Evolutionary conservation across 352 stramenopile species (phyloP).

Genomic region (Peronospora belbahrii): DNA sequence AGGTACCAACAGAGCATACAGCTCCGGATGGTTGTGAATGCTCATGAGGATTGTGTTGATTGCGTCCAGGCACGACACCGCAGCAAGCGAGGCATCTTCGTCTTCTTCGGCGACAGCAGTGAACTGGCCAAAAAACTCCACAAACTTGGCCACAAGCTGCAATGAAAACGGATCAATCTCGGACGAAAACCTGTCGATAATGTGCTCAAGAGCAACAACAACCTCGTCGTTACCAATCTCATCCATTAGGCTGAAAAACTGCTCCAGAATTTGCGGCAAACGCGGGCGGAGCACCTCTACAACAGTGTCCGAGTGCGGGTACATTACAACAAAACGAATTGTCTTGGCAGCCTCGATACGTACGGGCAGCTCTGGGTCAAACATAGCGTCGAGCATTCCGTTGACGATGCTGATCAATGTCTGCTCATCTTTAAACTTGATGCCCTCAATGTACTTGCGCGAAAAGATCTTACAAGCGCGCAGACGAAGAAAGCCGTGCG

Average conservation of each 20-base stretch:
- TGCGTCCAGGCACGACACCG: conserved; percentile 82
- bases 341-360: conserved; percentile 93
- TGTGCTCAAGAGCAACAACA: conserved; percentile 89
- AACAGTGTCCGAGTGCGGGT: conserved; percentile 74
- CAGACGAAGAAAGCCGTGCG: conserved; percentile 91
- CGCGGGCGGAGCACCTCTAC: conserved; percentile 87
- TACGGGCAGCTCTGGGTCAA: conserved; percentile 93
- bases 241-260: conserved; percentile 98
- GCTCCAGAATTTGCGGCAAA: conserved; percentile 92
- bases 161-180: conserved; percentile 92
- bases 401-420: conserved; percentile 78
- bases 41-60: conserved; percentile 85
- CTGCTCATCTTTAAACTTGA: conserved; percentile 88
- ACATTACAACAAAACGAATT: conserved; percentile 84
- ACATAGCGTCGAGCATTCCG: conserved; percentile 83
- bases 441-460: conserved; percentile 89
- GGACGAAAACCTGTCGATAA: conserved; percentile 95
- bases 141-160: conserved; percentile 91
- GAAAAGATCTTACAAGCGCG: conserved; percentile 95
- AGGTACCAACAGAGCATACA: conserved; percentile 88
- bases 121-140: conserved; percentile 93
- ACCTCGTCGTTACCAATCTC: conserved; percentile 98
- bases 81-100: conserved; percentile 94
- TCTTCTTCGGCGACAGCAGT: conserved; percentile 87
- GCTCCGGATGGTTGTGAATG: conserved; percentile 73